These are phyloP conservation scores for Avena atlantica DNA, from an alignment of 176 grass and related monocot genomes.

Conservation along the genomic window DNA sequence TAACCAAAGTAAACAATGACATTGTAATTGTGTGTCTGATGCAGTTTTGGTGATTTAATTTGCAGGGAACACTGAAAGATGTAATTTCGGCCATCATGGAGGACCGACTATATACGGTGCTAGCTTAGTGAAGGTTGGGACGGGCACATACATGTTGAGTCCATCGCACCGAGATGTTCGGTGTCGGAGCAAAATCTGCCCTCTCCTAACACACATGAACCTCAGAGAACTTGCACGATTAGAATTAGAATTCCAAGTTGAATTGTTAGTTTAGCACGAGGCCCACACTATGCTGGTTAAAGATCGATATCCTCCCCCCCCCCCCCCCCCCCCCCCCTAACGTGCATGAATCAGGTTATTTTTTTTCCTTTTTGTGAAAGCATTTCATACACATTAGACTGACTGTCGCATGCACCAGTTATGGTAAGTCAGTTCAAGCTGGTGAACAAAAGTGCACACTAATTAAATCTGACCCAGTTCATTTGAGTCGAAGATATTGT, in stretches of 20 bases:
- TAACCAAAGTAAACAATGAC: background rate
- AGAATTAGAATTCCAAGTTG: background rate
- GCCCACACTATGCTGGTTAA: too few relatives aligned
- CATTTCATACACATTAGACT: too few relatives aligned
- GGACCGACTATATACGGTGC: slow-evolving; percentile 55
- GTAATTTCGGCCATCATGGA: slow-evolving; percentile 49
- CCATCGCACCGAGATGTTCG: slow-evolving; percentile 5
- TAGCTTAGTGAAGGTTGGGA: slow-evolving; percentile 10
- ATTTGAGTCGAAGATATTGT: too few relatives aligned
- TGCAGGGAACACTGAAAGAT: slow-evolving; percentile 64
- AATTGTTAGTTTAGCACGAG: background rate
- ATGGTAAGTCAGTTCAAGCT: too few relatives aligned
- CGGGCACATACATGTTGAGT: background rate
- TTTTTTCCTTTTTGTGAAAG: too few relatives aligned
- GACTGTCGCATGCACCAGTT: too few relatives aligned
- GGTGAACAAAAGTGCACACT: too few relatives aligned
- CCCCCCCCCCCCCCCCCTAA: too few relatives aligned
- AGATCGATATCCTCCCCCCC: too few relatives aligned
- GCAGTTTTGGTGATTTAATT: slow-evolving; percentile 5
- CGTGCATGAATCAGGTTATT: too few relatives aligned
- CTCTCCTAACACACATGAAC: background rate
- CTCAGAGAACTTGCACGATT: background rate
- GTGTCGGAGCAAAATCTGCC: background rate
- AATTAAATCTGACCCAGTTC: too few relatives aligned
- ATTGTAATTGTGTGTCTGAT: background rate